Evolutionary conservation across 208 protist species (phyloP).

Genomic region (Histomonas meleagridis): DNA sequence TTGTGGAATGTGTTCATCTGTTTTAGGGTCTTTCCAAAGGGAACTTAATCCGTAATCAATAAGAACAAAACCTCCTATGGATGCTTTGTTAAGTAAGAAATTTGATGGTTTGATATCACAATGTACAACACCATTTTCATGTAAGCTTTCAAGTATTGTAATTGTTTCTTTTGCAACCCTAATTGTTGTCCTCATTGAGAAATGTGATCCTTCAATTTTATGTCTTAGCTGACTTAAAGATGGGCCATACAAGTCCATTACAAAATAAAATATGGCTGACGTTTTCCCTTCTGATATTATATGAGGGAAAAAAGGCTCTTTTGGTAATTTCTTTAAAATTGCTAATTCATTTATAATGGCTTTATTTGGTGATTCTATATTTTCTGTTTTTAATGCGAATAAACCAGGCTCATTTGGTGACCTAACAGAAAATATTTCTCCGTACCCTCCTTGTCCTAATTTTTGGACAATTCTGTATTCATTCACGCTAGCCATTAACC

Average conservation of each 20-base stretch:
- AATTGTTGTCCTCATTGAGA: neutral
- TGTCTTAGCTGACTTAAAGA: neutral
- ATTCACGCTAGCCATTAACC: too few species aligned
- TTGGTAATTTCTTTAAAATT: neutral
- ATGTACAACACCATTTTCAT: neutral
- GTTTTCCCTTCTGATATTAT: neutral
- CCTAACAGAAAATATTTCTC: neutral
- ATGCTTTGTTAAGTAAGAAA: neutral
- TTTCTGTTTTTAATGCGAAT: slow-evolving; percentile 24
- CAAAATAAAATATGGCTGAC: neutral
- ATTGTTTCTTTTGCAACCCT: neutral
- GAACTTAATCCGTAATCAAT: slow-evolving; percentile 21
- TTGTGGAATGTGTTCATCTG: neutral
- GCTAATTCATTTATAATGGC: neutral
- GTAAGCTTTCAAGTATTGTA: neutral
- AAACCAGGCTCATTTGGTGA: neutral
- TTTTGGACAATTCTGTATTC: neutral
- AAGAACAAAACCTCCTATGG: neutral
- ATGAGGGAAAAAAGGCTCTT: neutral
- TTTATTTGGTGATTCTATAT: neutral
- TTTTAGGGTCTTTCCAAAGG: neutral
- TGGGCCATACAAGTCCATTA: slow-evolving; percentile 17
- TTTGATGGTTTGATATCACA: slow-evolving; percentile 21
- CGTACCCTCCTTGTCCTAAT: neutral
- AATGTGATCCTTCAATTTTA: neutral